Conservation (phyloP, 495 filamentous ascomycete genomes). For the Podospora comata region DNA sequence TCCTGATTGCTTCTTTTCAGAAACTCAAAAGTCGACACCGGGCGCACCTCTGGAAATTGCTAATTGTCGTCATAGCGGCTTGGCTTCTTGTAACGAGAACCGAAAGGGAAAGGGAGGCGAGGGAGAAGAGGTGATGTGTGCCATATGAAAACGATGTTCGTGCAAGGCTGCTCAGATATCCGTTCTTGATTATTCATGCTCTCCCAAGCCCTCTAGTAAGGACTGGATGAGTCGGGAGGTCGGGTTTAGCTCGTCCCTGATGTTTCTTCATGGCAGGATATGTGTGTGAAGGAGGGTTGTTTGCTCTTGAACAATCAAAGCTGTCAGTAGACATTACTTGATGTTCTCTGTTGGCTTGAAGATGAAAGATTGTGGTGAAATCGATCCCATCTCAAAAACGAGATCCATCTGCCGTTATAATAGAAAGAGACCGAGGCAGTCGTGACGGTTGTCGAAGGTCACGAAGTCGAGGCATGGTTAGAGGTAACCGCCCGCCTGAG, state of each 20-base stretch:
- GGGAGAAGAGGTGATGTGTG: background rate
- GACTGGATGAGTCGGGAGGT: constrained; percentile 11
- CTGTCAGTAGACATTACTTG: constrained; percentile 16
- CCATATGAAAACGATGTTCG: background rate
- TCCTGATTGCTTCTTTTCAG: constrained; percentile 1
- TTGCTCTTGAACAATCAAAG: too few species aligned
- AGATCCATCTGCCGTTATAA: background rate
- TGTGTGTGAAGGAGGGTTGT: background rate
- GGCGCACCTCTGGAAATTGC: constrained; percentile 20
- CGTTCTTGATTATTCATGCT: constrained; percentile 42
- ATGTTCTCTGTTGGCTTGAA: constrained; percentile 9
- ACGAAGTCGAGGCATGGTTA: background rate
- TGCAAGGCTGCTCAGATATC: constrained; percentile 41
- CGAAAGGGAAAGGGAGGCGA: background rate
- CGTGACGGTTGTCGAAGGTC: background rate
- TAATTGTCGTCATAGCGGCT: constrained; percentile 28
- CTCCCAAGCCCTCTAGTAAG: constrained; percentile 12
- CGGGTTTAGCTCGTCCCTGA: constrained; percentile 18
- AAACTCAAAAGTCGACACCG: constrained; percentile 2
- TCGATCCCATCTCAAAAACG: background rate
- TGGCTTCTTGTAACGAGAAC: background rate
- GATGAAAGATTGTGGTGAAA: background rate
- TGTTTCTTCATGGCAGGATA: constrained; percentile 22
- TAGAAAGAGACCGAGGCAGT: background rate
- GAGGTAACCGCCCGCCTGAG: background rate